phyloP scores from a whole-genome alignment of 2,329 filamentous ascomycete species.

The Byssochlamys sp. region DNA sequence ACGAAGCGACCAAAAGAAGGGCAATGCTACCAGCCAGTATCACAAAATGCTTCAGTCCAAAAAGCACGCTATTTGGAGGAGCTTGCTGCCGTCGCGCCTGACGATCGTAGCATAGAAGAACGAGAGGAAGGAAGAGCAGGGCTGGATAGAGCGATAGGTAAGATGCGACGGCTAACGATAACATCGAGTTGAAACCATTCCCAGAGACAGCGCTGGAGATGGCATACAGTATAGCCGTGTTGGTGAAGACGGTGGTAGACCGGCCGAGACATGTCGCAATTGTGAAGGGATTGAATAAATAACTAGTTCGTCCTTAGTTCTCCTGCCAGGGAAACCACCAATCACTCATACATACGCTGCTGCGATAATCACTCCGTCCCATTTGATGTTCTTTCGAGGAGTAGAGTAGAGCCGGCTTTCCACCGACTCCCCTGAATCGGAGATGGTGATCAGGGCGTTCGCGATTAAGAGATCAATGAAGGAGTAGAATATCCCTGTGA shows the following conservation, averaged over 20 bases:
- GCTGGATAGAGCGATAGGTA: slow-evolving; percentile 89
- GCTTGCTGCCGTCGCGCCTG: slow-evolving; percentile 30
- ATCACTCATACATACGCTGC: slow-evolving; percentile 53
- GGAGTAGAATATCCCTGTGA: slow-evolving; percentile 72
- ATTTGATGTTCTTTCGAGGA: slow-evolving; percentile 62
- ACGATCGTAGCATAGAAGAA: slow-evolving; percentile 70
- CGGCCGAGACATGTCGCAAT: slow-evolving; percentile 82
- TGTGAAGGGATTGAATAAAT: slow-evolving; percentile 89
- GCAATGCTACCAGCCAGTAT: slow-evolving; percentile 49
- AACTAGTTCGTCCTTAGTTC: slow-evolving; percentile 43
- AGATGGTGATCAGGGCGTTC: slow-evolving; percentile 66
- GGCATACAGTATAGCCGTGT: slow-evolving; percentile 74
- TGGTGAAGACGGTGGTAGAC: slow-evolving; percentile 80
- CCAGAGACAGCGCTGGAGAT: slow-evolving; percentile 71
- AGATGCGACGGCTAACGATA: slow-evolving; percentile 75
- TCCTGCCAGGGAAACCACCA: background rate
- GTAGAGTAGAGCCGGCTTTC: slow-evolving; percentile 70
- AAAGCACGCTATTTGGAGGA: slow-evolving; percentile 31
- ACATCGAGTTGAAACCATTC: slow-evolving; percentile 63
- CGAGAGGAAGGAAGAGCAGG: slow-evolving; percentile 71
- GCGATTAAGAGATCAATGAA: slow-evolving; percentile 73
- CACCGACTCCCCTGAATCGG: slow-evolving; percentile 67
- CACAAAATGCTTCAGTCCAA: slow-evolving; percentile 46
- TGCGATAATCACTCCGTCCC: slow-evolving; percentile 65
- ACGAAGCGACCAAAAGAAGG: slow-evolving; percentile 61